phyloP scores from a whole-genome alignment of 768 basidiomycete genomes.

The Pisolithus marmoratus region DNA sequence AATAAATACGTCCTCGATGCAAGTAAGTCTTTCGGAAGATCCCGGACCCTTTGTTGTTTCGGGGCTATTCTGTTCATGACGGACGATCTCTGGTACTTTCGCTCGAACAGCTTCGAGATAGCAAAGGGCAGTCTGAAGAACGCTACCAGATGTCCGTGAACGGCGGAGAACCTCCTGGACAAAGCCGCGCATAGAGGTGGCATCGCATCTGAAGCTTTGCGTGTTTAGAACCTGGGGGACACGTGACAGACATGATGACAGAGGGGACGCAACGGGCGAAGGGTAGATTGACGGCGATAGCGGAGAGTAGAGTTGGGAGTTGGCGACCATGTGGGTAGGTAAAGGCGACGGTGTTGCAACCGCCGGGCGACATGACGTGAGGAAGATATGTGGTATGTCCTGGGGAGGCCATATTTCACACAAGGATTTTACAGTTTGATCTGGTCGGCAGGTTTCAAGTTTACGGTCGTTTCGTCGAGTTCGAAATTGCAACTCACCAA shows the following conservation, averaged over 20 bases:
- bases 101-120: slow-evolving; percentile 80
- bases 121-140: slow-evolving; percentile 83
- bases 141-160: slow-evolving; percentile 76
- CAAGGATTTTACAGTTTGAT: slow-evolving; percentile 73
- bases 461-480: slow-evolving; percentile 8
- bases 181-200: slow-evolving; percentile 66
- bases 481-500: slow-evolving; percentile 48
- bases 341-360: slow-evolving; percentile 11
- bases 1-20: slow-evolving; percentile 38
- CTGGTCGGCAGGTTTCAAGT: slow-evolving; percentile 30
- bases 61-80: slow-evolving; percentile 42
- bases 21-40: slow-evolving; percentile 38
- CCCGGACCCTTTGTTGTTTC: slow-evolving; percentile 36
- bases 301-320: slow-evolving; percentile 48
- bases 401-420: slow-evolving; percentile 79
- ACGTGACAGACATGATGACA: slow-evolving; percentile 23
- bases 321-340: slow-evolving; percentile 12
- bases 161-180: slow-evolving; percentile 87
- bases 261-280: slow-evolving; percentile 22
- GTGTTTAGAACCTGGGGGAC: slow-evolving; percentile 10
- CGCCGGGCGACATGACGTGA: slow-evolving; percentile 31
- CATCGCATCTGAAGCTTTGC: slow-evolving; percentile 23
- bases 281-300: slow-evolving; percentile 44
- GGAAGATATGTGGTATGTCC: slow-evolving; percentile 60
- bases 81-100: slow-evolving; percentile 59